These are phyloP conservation scores for Tetradesmus lagerheimii DNA, from an alignment of 139 green algal genomes.

Conservation along the genomic window DNA sequence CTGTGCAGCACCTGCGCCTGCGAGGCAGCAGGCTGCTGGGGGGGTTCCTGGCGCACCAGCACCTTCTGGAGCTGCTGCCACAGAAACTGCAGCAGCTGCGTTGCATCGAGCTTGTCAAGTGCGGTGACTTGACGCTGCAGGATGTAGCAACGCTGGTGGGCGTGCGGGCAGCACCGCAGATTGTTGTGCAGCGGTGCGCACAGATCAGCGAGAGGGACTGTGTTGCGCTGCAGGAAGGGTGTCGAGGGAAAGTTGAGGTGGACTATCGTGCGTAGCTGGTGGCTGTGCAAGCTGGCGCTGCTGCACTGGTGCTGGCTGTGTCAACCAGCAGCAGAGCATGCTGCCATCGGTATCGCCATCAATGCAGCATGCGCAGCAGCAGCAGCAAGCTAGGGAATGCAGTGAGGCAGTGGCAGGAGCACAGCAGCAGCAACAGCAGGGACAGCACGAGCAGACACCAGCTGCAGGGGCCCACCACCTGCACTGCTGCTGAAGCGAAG, in stretches of 20 bases:
- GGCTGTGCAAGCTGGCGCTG: too few species aligned
- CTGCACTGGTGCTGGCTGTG: too few species aligned
- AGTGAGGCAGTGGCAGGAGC: neutral
- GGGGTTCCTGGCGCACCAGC: slow-evolving; percentile 14
- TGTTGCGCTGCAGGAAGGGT: neutral
- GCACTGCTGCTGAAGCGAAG: neutral
- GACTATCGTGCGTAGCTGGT: neutral
- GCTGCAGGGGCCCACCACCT: neutral
- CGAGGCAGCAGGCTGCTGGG: slow-evolving; percentile 5
- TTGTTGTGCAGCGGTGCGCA: slow-evolving; percentile 3
- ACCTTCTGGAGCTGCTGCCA: neutral
- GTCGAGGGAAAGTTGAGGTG: neutral
- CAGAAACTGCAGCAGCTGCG: neutral
- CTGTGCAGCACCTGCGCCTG: neutral
- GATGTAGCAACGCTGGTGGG: neutral
- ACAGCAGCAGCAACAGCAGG: neutral
- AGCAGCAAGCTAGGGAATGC: neutral
- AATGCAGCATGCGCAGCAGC: neutral
- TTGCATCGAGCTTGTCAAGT: slow-evolving; percentile 6
- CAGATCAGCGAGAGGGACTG: neutral
- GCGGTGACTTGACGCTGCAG: neutral
- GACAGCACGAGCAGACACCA: too few species aligned
- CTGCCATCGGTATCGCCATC: neutral
- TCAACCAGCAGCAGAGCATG: too few species aligned
- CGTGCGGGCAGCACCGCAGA: neutral